These are phyloP conservation scores for Polytolypa hystricis DNA, from an alignment of 2,329 filamentous ascomycete species.

Conservation along the genomic window DNA sequence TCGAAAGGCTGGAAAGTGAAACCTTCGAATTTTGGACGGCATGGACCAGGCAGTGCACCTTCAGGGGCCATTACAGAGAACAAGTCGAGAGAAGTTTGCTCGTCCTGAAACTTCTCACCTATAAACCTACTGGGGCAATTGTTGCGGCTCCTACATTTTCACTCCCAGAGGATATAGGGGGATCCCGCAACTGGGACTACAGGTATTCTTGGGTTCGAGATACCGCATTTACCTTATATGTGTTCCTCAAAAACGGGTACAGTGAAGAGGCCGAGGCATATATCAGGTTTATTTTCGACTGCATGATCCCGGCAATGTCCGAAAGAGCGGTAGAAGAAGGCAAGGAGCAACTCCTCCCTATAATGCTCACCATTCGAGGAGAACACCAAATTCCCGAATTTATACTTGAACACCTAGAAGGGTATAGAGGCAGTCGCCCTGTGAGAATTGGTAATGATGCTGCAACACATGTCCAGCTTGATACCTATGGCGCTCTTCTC, in stretches of 20 bases:
- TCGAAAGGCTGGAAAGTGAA: conserved; percentile 55
- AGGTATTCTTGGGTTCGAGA: conserved; percentile 65
- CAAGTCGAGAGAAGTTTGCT: conserved; percentile 60
- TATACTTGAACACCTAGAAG: conserved; percentile 59
- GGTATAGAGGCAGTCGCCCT: conserved; percentile 58
- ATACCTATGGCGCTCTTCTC: conserved; percentile 71
- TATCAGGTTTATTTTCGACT: conserved; percentile 65
- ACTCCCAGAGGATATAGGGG: conserved; percentile 62
- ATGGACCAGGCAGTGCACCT: conserved; percentile 60
- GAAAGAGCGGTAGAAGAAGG: conserved; percentile 49
- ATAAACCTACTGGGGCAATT: conserved; percentile 67
- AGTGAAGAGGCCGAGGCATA: conserved; percentile 65
- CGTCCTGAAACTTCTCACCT: conserved; percentile 66
- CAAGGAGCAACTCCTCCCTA: conserved; percentile 47
- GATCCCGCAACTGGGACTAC: conserved; percentile 42
- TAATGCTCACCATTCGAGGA: conserved; percentile 72
- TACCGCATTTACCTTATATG: conserved; percentile 65
- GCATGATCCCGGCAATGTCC: conserved; percentile 41
- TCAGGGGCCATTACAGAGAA: conserved; percentile 62
- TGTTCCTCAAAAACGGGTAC: conserved; percentile 65
- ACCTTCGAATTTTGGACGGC: conserved; percentile 63
- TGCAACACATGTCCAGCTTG: conserved; percentile 64
- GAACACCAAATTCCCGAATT: conserved; percentile 62
- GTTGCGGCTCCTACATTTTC: conserved; percentile 68
- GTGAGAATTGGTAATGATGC: conserved; percentile 70